Base-by-base conservation (phyloP, 1,284 basidiomycete genomes). In the Puccinia novopanici region DNA sequence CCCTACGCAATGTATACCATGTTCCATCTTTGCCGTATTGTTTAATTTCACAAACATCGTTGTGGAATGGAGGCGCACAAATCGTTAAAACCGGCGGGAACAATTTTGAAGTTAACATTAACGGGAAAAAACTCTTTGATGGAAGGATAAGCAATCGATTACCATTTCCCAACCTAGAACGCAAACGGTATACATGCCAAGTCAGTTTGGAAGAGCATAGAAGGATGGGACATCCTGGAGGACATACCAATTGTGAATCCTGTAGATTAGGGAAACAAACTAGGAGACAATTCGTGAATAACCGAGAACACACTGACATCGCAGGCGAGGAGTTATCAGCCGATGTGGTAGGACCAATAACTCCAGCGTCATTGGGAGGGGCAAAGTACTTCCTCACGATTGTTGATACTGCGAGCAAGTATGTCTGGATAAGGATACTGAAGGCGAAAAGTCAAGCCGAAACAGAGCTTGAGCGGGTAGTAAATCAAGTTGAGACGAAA, bases 201-300 rank as follows among this genome's bases (percentile, higher is more conserved):
- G 13, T 74, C 42, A 37, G 8, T 1, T n/a, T 74, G 37, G 42
- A 74, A 15, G 75, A 67, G 67, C 75, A 76, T n/a, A 15, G 24
- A 54, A 3, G 75, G 34, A 22, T 76, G 24, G 75, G 75, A 37
- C 59, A 76, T 42, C 45, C 75, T 15, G 75, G 75, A 19, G 59
- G 65, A 27, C 63, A 42, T 27, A 15, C 40, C 27, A 52, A 59
- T 13, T 78, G 75, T 24, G n/a, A 78, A 34, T 8, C 65, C 12
- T 78, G 75, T 27, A 48, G 50, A 3, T 42, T 78, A 40, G 75
- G 75, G 22, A 78, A 78, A 71, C 50, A 48, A 57, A 78, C 63
- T 8, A 15, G 54, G 27, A 24, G 55, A 45, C 52, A 27, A 19
- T 78, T 78, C 24, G 54, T 40, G 40, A 57, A 71, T 3, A 37